Evolutionary conservation across 192 early-diverging fungal species (phyloP), one percentile per base, ranked within the genome.

Genomic region (Backusella westeae): DNA sequence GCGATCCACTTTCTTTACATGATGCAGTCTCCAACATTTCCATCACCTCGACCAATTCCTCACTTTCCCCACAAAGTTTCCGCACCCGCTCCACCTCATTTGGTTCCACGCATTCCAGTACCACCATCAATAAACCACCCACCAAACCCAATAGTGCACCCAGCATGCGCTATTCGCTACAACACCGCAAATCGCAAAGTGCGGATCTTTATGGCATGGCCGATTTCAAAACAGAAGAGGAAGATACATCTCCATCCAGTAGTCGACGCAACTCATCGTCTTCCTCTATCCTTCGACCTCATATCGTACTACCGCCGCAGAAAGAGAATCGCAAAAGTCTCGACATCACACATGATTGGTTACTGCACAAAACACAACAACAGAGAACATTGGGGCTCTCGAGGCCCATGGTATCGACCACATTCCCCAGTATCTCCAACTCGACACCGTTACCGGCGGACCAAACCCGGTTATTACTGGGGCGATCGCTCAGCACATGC

Each of bases 1-100:
- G 80, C 0, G 87, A 88, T 68, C 87, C 87, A 6, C 46, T 88
- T 29, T 76, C 78, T 36, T 67, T 88, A 3, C 41, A 81, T 63
- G 56, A 63, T 29, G 26, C 23, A 63, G 56, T 29, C 26, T 63
- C 56, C 23, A 63, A 63, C 56, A 63, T 63, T 5, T 63, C 56
- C 23, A 63, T 63, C 26, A 63, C 56, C 3, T 79, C 86, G 0
- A 77, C 75, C 15, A 70, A 65, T 1, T 72, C 73, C 10, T 75
- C 76, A 23, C 44, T 72, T 42, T 74, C 78, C 41, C 78, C 78
- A 44, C 66, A 74, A 46, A 26, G 56, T 0, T 4, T 63, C 56
- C 65, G 78, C 4, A 56, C 78, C 19, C 67, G 78, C 19, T 79
- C 78, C 1, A 74, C 73, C 8, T 79, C 78, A 6, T 79, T 79